Evolutionary conservation across 306 rosid genomes (phyloP).

Genomic region (Vigna reflexopilosa): DNA sequence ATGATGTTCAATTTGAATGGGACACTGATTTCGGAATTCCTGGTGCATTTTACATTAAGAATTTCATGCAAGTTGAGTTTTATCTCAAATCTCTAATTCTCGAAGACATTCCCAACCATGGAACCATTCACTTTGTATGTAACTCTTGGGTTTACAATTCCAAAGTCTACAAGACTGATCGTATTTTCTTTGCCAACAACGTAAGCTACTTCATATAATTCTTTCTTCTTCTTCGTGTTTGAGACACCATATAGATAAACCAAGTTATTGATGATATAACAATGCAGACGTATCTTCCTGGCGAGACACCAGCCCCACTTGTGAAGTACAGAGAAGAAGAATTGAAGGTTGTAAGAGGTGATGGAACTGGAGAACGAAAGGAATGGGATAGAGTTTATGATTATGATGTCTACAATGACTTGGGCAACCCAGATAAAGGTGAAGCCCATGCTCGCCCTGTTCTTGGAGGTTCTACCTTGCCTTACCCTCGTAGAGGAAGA

Average conservation of each 20-base stretch:
- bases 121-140: slow-evolving; percentile 63
- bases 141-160: slow-evolving; percentile 77
- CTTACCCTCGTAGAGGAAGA: slow-evolving; percentile 87
- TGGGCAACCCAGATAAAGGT: slow-evolving; percentile 58
- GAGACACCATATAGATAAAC: not conserved
- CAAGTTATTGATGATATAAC: not conserved
- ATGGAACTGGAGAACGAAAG: slow-evolving; percentile 65
- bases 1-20: slow-evolving; percentile 55
- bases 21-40: slow-evolving; percentile 56
- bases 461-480: slow-evolving; percentile 74
- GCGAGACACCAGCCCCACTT: slow-evolving; percentile 62
- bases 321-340: slow-evolving; percentile 67
- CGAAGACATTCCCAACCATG: slow-evolving; percentile 65
- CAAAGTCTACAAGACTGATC: slow-evolving; percentile 46
- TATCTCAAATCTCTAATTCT: slow-evolving; percentile 58
- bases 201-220: slow-evolving; percentile 25
- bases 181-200: slow-evolving; percentile 74
- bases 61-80: slow-evolving; percentile 61
- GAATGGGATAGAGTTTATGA: slow-evolving; percentile 77
- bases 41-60: slow-evolving; percentile 66
- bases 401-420: slow-evolving; percentile 72
- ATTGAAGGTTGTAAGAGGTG: slow-evolving; percentile 65
- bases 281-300: slow-evolving; percentile 59
- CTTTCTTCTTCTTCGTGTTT: not conserved
- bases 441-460: slow-evolving; percentile 49